Evolutionary conservation across 768 basidiomycete genomes (phyloP).

Genomic region (Xanthoconium purpureum): DNA sequence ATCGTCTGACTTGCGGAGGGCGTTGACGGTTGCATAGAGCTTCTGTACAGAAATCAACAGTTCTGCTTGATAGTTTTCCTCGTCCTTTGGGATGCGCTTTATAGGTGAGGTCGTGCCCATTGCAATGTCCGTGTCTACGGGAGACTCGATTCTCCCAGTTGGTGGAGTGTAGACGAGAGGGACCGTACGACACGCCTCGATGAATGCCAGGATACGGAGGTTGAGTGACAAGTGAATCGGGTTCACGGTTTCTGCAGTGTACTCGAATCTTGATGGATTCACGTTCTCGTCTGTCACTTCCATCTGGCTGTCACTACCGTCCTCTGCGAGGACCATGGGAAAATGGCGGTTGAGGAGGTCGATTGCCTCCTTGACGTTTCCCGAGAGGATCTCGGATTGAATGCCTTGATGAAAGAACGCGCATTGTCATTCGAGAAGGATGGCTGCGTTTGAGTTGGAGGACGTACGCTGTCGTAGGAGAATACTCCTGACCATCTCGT

Average conservation of each 20-base stretch:
- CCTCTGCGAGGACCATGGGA: constrained; percentile 58
- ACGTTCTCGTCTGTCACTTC: constrained; percentile 21
- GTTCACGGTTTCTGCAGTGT: constrained; percentile 59
- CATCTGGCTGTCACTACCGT: constrained; percentile 11
- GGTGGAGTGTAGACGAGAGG: constrained; percentile 49
- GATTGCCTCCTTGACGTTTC: constrained; percentile 71
- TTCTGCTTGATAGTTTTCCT: constrained; percentile 42
- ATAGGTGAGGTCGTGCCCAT: constrained; percentile 4
- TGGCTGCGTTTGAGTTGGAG: not conserved
- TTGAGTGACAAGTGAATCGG: constrained; percentile 80
- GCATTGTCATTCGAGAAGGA: not conserved
- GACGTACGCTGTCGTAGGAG: constrained; percentile 53
- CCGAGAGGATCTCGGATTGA: constrained; percentile 63
- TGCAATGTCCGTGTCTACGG: constrained; percentile 8
- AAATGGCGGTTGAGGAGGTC: constrained; percentile 67
- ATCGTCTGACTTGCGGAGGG: constrained; percentile 53
- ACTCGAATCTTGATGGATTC: constrained; percentile 40
- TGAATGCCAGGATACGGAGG: constrained; percentile 82
- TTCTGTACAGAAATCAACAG: constrained; percentile 62
- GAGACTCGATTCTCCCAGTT: constrained; percentile 6
- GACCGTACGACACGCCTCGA: constrained; percentile 76
- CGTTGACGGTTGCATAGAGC: constrained; percentile 59
- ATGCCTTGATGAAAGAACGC: constrained; percentile 50
- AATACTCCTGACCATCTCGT: constrained; percentile 44
- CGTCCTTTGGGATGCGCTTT: constrained; percentile 26